These are phyloP conservation scores for Diaporthe helianthi DNA, from an alignment of 2,329 filamentous ascomycete genomes.

Conservation along the genomic window DNA sequence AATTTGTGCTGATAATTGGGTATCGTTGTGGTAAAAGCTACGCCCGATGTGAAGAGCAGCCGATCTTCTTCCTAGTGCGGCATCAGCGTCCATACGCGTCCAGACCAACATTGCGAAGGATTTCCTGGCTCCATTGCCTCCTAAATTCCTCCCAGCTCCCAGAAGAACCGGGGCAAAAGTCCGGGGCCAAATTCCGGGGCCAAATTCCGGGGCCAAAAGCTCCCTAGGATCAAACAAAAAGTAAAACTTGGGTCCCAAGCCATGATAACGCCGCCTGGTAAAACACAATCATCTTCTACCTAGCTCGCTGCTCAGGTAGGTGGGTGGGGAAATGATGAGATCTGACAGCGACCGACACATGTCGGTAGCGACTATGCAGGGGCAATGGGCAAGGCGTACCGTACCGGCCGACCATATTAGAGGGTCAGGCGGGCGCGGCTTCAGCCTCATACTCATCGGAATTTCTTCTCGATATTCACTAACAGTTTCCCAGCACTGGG, in stretches of 20 bases:
- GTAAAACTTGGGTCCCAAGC: not conserved
- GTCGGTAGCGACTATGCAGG: not conserved
- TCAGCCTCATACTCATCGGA: constrained; percentile 45
- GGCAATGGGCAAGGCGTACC: not conserved
- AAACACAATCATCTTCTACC: not conserved
- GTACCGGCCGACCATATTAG: not conserved
- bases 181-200: too few species aligned
- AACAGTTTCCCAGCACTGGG: constrained; percentile 56
- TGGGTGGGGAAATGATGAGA: not conserved
- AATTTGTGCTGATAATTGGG: constrained; percentile 14
- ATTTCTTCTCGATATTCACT: constrained; percentile 58
- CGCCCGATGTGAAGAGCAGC: constrained; percentile 3
- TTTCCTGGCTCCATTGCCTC: constrained; percentile 12
- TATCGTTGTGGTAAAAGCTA: constrained; percentile 22
- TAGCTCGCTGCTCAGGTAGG: not conserved
- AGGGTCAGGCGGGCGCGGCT: not conserved
- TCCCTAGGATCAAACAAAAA: not conserved
- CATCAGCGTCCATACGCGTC: constrained; percentile 9
- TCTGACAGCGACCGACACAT: not conserved
- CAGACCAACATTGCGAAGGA: not conserved
- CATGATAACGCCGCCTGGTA: constrained; percentile 2
- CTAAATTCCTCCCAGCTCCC: not conserved
- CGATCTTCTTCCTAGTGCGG: not conserved
- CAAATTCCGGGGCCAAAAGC: not conserved
- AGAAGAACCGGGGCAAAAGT: not conserved